Evolutionary conservation across 371 early-diverging fungal species (phyloP), one percentile per base, ranked within the genome.

Genomic region (Coemansia sp.): DNA sequence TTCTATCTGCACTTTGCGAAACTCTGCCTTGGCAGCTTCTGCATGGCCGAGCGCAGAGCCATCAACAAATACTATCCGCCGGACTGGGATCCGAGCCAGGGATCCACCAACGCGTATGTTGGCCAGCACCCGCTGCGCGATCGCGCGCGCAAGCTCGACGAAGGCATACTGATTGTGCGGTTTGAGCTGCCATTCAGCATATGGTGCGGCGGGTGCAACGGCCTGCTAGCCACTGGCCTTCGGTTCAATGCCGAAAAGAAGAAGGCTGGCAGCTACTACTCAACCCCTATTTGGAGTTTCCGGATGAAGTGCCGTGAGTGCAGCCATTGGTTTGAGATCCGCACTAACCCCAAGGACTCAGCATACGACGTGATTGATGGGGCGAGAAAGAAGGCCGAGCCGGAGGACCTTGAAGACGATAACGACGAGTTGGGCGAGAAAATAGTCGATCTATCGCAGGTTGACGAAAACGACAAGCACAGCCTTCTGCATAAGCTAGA

Each of bases 201-300:
- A 31, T 94, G 93, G 94, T 97, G 97, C 74, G 78, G 75, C 40
- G 90, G 90, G 10, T 95, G 96, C 75, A 82, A 88, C 48, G 87
- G 87, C 9, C 88, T 93, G 74, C 83, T 95, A 55, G 94, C 91
- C 49, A 90, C 84, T 83, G 94, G 94, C 85, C 24, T 42, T 18
- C 83, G 96, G 42, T 95, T 90, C 67, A 97, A 97, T 82, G 94
- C 97, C 1, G 92, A 95, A 70, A 97, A 97, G 84, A 93, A 90
- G 67, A 90, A 90, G 72, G 83, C 92, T 54, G 95, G 94, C 34
- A 92, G 85, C 40, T 97, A 95, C 75, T 89, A 87, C 70, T 38
- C 63, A 29, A 94, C 94, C 12, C 89, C 95, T 1, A 94, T 95
- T 18, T 87, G 82, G 67, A 87, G 87, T 58, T 95, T 97, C 75